Base-by-base conservation (phyloP, 2,329 filamentous ascomycete species). In the Cladobotryum mycophilum region DNA sequence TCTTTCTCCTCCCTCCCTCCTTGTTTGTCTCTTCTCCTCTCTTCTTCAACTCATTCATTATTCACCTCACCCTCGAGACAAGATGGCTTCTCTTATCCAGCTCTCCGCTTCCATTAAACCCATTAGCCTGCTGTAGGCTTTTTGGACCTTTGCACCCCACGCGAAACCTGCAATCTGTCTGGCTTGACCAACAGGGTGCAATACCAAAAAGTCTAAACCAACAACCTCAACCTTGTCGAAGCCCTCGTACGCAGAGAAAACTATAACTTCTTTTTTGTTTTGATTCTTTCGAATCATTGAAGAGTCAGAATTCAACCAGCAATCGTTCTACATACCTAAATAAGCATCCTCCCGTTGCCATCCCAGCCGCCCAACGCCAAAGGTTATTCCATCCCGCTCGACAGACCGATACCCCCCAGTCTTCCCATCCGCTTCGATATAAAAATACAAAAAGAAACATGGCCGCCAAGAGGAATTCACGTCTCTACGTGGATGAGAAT, bases 391-490 rank as follows among this genome's bases (percentile, higher is more conserved):
- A n/a, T 17, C 18, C 40, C 41, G 17, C 42, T 47, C 43, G 30
- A 47, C 40, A 33, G 37, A 37, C 37, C 41, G 25, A 41, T 18
- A n/a, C n/a, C n/a, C 17, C 36, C 14, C 36, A 6, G n/a, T n/a
- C 9, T n/a, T 38, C 17, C 12, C 36, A 17, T 2, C 36, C 36
- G 36, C 36, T n/a, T 38, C 36, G 36, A 38, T n/a, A 38, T 38
- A n/a, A n/a, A n/a, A 8, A 30, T 20, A 44, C n/a, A 20, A 43
- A n/a, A 43, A 5, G 6, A 17, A 15, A 17, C 17, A 62, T 58
- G 57, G 48, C 60, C 25, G 60, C 54, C 20, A 63, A 60, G 48
- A 56, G 61, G 38, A 61, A 52, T 38, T 59, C 60, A 8, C 57
- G 58, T 14, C 52, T 53, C 13, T 58, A 53, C 48, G 45, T 49